These are phyloP conservation scores for Melaleuca quinquenervia DNA, from an alignment of 345 rosid genomes.

Conservation along the genomic window DNA sequence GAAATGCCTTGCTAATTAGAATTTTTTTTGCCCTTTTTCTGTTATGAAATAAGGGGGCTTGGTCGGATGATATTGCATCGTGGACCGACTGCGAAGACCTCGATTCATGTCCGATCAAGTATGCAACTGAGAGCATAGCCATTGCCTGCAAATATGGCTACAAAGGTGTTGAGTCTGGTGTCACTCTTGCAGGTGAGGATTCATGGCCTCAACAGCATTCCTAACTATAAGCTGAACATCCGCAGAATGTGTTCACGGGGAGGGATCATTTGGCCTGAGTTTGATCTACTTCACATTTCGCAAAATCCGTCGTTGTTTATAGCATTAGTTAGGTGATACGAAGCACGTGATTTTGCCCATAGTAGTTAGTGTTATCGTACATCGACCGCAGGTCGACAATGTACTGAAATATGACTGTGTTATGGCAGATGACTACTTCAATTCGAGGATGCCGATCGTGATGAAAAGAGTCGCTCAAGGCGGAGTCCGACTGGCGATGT, in stretches of 20 bases:
- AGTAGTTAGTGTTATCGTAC: not conserved
- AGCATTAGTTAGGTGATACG: not conserved
- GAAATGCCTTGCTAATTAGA: not conserved
- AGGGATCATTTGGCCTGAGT: not conserved
- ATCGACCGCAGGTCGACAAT: not conserved
- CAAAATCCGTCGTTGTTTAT: not conserved
- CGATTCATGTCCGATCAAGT: conserved; percentile 62
- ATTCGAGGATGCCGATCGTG: conserved; percentile 76
- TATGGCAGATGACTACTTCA: conserved; percentile 68
- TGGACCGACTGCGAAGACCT: conserved; percentile 76
- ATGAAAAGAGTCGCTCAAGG: conserved; percentile 94
- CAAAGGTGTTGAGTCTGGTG: conserved; percentile 58
- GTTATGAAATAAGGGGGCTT: conserved; percentile 41
- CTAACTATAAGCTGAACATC: not conserved
- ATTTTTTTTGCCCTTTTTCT: not conserved
- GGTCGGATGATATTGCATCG: conserved; percentile 61
- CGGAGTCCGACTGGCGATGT: conserved; percentile 84
- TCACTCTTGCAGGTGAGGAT: conserved; percentile 50
- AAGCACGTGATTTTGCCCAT: not conserved
- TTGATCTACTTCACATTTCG: not conserved
- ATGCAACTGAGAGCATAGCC: conserved; percentile 73
- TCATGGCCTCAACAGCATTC: not conserved
- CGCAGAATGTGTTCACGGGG: not conserved
- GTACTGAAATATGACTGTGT: not conserved
- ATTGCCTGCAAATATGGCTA: conserved; percentile 93